Evolutionary conservation across 2,329 filamentous ascomycete species (phyloP).

Genomic region (Leptographium lundbergii): DNA sequence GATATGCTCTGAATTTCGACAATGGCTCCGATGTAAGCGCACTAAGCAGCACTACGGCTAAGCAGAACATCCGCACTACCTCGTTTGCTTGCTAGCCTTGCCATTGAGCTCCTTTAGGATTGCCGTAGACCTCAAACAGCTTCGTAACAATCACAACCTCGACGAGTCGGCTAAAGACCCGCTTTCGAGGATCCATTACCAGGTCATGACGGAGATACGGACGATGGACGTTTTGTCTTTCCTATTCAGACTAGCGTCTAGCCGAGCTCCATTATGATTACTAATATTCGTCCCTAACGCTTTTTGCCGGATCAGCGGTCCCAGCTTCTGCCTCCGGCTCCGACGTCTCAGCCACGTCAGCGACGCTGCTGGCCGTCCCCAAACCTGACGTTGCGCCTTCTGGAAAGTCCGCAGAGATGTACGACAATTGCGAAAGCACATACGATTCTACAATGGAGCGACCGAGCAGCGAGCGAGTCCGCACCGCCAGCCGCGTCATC

Average conservation of each 20-base stretch:
- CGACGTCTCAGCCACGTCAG: background rate
- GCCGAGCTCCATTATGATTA: background rate
- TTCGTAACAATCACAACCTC: too few relatives aligned
- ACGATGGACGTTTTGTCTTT: too few relatives aligned
- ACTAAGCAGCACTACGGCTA: too few relatives aligned
- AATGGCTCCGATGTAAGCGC: too few relatives aligned
- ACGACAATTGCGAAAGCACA: background rate
- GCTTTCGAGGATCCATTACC: too few relatives aligned
- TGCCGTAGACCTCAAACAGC: too few relatives aligned
- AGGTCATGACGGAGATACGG: too few relatives aligned
- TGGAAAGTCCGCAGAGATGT: background rate
- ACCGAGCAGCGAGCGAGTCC: background rate
- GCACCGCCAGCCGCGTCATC: background rate
- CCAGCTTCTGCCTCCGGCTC: background rate
- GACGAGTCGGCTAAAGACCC: too few relatives aligned
- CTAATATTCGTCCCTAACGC: background rate
- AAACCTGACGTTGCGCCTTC: background rate
- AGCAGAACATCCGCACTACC: too few relatives aligned
- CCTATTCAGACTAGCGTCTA: background rate
- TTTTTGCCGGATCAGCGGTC: background rate
- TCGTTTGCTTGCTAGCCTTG: too few relatives aligned
- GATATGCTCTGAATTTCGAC: too few relatives aligned
- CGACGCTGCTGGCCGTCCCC: background rate
- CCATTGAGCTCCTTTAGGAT: too few relatives aligned
- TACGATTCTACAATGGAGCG: background rate